Conservation (phyloP, 176 grass and related monocot species). For the Paspalum vaginatum region DNA sequence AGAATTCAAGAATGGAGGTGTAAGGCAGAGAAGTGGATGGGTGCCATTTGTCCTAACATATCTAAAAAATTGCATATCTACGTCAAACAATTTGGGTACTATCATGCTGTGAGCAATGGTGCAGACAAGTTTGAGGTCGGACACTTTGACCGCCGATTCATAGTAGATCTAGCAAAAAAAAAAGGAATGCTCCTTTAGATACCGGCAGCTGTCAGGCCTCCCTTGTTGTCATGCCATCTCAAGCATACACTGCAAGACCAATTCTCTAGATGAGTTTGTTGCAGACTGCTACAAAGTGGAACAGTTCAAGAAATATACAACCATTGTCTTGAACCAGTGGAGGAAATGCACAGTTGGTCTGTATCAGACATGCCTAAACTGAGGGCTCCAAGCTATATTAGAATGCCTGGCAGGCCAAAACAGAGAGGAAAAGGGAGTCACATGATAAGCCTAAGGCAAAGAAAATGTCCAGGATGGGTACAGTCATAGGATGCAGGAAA, state of each 20-base stretch:
- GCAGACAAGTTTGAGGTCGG: not conserved
- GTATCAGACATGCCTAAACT: not conserved
- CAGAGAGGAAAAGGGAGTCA: not conserved
- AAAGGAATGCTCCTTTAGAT: not conserved
- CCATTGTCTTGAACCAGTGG: not conserved
- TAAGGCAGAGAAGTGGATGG: not conserved
- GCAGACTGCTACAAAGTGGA: not conserved
- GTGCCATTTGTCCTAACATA: not conserved
- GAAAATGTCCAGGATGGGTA: not conserved
- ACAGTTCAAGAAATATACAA: not conserved
- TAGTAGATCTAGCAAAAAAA: fast-evolving
- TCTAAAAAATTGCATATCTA: not conserved
- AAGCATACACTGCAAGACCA: not conserved
- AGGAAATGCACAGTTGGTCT: not conserved
- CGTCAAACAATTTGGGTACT: not conserved
- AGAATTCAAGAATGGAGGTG: not conserved
- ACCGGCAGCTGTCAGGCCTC: not conserved
- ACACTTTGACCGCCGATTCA: not conserved
- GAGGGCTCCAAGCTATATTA: not conserved
- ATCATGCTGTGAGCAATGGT: not conserved
- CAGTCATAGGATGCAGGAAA: not conserved
- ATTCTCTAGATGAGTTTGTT: not conserved
- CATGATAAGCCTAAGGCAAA: not conserved
- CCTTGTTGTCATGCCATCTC: not conserved
- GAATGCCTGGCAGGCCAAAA: not conserved